Evolutionary conservation across 2,329 filamentous ascomycete species (phyloP).

Genomic region (Phialemonium atrogriseum): DNA sequence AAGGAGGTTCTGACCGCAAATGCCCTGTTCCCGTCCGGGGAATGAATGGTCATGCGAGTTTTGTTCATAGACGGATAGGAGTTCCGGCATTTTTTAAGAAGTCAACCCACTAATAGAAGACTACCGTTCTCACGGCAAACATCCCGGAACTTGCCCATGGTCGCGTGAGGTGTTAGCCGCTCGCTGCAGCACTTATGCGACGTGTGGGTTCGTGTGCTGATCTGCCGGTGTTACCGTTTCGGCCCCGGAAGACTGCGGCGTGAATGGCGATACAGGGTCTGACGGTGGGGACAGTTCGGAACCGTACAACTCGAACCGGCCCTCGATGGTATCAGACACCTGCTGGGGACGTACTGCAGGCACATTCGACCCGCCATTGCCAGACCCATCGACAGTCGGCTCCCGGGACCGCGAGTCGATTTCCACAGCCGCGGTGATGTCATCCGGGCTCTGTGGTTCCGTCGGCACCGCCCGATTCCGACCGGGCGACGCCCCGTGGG

Average conservation of each 20-base stretch:
- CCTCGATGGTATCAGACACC: conserved; percentile 19
- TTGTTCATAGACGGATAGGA: conserved; percentile 2
- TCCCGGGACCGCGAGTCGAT: conserved; percentile 30
- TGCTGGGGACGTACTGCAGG: conserved; percentile 2
- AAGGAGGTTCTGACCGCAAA: too few relatives aligned
- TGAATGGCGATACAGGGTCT: conserved; percentile 4
- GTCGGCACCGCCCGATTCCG: conserved; percentile 30
- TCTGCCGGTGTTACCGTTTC: conserved; percentile 1
- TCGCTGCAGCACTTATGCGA: too few relatives aligned
- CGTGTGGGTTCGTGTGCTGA: too few relatives aligned
- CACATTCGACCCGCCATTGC: too few relatives aligned
- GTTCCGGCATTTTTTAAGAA: too few relatives aligned
- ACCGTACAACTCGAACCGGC: conserved; percentile 37
- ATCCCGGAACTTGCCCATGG: too few relatives aligned
- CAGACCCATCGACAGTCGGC: too few relatives aligned
- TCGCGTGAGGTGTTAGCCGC: too few relatives aligned
- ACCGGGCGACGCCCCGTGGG: conserved; percentile 16
- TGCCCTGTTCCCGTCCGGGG: not conserved
- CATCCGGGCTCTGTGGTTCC: conserved; percentile 36
- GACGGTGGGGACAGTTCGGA: conserved; percentile 18
- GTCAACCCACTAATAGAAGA: too few relatives aligned
- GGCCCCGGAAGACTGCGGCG: conserved; percentile 2
- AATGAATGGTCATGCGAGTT: not conserved
- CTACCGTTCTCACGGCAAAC: too few relatives aligned
- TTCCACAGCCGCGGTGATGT: conserved; percentile 45